Conservation (phyloP, 148 eudicot species). For the Cornus controversa region DNA sequence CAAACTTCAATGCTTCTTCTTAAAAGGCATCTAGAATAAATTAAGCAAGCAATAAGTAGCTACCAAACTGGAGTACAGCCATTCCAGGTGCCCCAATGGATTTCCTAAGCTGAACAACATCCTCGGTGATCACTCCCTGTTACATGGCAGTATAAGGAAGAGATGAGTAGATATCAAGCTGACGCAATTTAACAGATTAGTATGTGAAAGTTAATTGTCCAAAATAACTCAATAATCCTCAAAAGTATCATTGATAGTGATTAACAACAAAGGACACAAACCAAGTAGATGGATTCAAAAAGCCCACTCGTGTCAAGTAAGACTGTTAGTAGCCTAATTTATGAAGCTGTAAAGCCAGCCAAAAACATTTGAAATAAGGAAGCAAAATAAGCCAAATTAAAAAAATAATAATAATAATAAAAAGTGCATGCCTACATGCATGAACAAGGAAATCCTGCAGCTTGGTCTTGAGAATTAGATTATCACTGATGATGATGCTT, state of each 20-base stretch:
- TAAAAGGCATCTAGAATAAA: conserved; percentile 1
- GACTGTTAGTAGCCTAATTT: background rate
- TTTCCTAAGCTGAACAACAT: conserved; percentile 82
- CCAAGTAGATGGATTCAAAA: background rate
- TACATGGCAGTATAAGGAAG: conserved; percentile 7
- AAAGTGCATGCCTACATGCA: background rate
- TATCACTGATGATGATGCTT: background rate
- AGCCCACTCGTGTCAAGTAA: background rate
- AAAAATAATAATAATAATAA: no score
- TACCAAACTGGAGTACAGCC: conserved; percentile 99
- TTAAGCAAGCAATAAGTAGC: conserved; percentile 18
- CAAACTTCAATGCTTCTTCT: background rate
- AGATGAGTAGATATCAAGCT: conserved; percentile 6
- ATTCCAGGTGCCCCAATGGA: conserved; percentile 98
- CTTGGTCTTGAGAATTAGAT: background rate
- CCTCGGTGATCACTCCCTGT: conserved; percentile 98
- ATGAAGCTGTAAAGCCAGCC: background rate
- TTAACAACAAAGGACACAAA: background rate
- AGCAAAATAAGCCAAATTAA: background rate
- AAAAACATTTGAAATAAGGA: background rate
- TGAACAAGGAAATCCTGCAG: background rate
- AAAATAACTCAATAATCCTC: background rate
- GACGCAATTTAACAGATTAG: background rate
- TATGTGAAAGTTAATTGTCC: background rate
- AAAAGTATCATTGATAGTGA: background rate